phyloP scores from a whole-genome alignment of 495 filamentous ascomycete species.

The Venustampulla echinocandica region DNA sequence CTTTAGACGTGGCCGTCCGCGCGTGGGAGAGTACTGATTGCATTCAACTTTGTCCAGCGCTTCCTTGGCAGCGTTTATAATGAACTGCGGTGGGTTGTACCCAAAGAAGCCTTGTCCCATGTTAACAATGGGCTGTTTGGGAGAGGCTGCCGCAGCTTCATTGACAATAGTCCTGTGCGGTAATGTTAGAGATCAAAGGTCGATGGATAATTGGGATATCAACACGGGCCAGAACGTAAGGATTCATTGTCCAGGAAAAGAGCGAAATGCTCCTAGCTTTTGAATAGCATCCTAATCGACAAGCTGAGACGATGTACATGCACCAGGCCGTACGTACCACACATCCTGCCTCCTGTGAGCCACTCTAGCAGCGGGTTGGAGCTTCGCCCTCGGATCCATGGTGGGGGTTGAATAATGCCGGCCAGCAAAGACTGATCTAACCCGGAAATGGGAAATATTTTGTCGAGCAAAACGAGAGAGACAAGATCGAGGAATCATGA shows the following conservation, averaged over 20 bases:
- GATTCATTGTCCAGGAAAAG: too few species aligned
- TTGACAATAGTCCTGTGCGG: conserved; percentile 80
- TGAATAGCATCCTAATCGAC: too few species aligned
- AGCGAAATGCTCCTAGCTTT: too few species aligned
- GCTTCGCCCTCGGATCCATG: conserved; percentile 25
- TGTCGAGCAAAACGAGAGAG: neutral
- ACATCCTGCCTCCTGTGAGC: conserved; percentile 84
- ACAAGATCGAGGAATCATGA: conserved; percentile 5
- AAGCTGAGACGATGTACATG: too few species aligned
- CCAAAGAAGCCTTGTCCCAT: conserved; percentile 98
- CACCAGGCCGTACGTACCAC: conserved; percentile 72
- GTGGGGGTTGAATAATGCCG: conserved; percentile 13
- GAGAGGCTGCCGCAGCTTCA: conserved; percentile 73
- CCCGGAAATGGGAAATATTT: neutral
- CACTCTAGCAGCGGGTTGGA: conserved; percentile 69
- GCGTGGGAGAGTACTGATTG: conserved; percentile 96
- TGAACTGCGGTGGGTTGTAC: conserved; percentile 91
- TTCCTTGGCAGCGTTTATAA: conserved; percentile 80
- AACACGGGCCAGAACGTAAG: too few species aligned
- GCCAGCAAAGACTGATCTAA: neutral
- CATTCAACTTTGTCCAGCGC: conserved; percentile 90
- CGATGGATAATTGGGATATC: too few species aligned
- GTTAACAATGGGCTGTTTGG: conserved; percentile 85
- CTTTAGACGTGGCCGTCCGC: conserved; percentile 80
- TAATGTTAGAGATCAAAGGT: too few species aligned